A percentile compares a stretch with the other conserved stretches of the same genome.
Evolutionary conservation across 306 rosid species (phyloP).

Genomic region (Spatholobus suberectus): DNA sequence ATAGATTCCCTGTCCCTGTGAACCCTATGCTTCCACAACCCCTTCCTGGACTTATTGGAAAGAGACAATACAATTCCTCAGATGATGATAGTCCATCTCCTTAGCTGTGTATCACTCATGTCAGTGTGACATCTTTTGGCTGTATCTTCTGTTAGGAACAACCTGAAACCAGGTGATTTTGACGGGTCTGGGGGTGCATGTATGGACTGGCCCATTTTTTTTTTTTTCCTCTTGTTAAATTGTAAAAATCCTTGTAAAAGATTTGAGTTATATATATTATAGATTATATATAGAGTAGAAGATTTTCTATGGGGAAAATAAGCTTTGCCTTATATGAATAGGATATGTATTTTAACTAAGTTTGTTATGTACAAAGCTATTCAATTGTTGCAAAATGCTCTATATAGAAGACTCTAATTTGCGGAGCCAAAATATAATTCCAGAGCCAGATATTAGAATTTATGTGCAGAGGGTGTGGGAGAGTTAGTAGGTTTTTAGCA

Average conservation of each 20-base stretch:
- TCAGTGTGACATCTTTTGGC: constrained; percentile 42
- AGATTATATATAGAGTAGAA: constrained; percentile 65
- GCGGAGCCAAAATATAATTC: not conserved
- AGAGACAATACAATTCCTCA: constrained; percentile 53
- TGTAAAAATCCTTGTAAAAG: constrained; percentile 77
- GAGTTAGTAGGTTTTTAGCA: not conserved
- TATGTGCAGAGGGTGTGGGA: not conserved
- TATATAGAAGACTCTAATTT: constrained; percentile 6
- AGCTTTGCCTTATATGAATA: constrained; percentile 37
- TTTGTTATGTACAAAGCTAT: constrained; percentile 46
- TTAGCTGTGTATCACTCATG: constrained; percentile 41
- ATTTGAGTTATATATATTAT: constrained; percentile 57
- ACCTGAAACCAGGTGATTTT: constrained; percentile 58
- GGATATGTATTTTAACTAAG: constrained; percentile 36
- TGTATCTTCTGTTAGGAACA: constrained; percentile 51
- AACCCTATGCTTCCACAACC: constrained; percentile 88
- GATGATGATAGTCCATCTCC: constrained; percentile 65
- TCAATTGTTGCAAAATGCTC: constrained; percentile 26
- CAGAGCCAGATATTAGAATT: not conserved
- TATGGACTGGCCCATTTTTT: constrained; percentile 39
- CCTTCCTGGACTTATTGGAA: constrained; percentile 59
- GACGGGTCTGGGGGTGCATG: constrained; percentile 42
- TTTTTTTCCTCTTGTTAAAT: constrained; percentile 40
- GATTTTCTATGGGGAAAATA: constrained; percentile 52
- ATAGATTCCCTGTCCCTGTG: constrained; percentile 90